A percentile compares a stretch with the other conserved stretches of the same genome.
Conservation (phyloP, 257 asterid genomes). For the Cynanchum wilfordii region DNA sequence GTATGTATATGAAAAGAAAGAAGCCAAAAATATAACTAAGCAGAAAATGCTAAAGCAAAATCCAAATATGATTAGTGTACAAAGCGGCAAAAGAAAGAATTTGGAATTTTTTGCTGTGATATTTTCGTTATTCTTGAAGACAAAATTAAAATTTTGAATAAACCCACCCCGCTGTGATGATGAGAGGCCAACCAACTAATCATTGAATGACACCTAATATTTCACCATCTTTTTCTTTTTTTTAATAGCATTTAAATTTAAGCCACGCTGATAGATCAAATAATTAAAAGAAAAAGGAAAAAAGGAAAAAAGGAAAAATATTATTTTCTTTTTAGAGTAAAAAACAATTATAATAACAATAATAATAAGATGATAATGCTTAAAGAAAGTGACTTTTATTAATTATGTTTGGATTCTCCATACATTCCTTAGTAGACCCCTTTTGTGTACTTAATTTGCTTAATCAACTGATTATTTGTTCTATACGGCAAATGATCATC, state of each 20-base stretch:
- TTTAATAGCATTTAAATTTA: constrained; percentile 17
- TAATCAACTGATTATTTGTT: constrained; percentile 1
- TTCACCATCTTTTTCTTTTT: no score
- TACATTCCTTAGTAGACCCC: background rate
- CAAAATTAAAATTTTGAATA: background rate
- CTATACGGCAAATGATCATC: constrained; percentile 14
- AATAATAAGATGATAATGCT: no score
- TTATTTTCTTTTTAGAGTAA: no score
- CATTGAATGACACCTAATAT: constrained; percentile 33
- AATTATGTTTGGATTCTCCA: constrained; percentile 12
- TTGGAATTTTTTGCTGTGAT: constrained; percentile 4
- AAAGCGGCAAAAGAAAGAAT: constrained; percentile 46
- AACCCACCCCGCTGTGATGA: background rate
- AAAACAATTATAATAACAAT: no score
- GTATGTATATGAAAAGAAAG: background rate
- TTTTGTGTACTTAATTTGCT: background rate
- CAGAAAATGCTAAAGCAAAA: constrained; percentile 38
- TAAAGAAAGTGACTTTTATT: constrained; percentile 11
- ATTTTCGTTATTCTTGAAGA: constrained; percentile 7
- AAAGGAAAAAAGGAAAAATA: background rate
- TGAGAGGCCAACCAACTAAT: constrained; percentile 31
- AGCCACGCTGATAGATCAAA: constrained; percentile 17
- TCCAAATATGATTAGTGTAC: constrained; percentile 44
- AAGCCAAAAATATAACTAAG: constrained; percentile 15
- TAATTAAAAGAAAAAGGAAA: background rate